Base-by-base conservation (phyloP, 1,284 basidiomycete genomes). In the Vanrija sp. region DNA sequence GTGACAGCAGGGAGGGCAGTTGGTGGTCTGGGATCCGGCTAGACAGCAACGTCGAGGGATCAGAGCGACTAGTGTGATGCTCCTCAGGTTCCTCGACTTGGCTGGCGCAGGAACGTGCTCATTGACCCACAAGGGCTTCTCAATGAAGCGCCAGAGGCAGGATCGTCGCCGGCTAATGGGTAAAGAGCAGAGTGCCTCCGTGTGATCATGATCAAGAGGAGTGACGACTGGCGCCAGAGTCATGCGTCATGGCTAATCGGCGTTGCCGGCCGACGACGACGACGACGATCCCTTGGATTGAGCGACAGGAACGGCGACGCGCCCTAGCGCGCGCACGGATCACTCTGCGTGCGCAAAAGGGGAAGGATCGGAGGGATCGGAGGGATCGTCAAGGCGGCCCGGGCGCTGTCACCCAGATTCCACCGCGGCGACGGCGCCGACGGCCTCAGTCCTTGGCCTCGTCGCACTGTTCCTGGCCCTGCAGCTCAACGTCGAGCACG, bases 241-340 rank as follows among this genome's bases (percentile, higher is more conserved):
- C n/a, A n/a, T n/a, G 31, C 8, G 31, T 14, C 31, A 14, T 14
- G 31, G 31, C 31, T 31, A 31, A 31, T 10, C 12, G 37, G 19
- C 12, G 19, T 4, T 39, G 19, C 5, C 12, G 37, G 5, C 9
- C 22, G 2, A 12, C 39, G 10, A n/a, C n/a, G n/a, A n/a, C n/a
- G n/a, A n/a, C 16, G 39, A 41, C 41, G 18, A 60, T 50, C 19
- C 56, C 53, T 6, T n/a, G n/a, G n/a, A 54, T 49, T 2, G 58
- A 46, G 14, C 51, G 22, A 31, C 58, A 24, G 8, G 53, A 41
- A 6, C 54, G 51, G 6, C 53, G 49, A 14, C 12, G 31, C 5
- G 31, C 15, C 31, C 10, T 14, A 31, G 31, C 31, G 31, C 31
- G 27, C 27, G 31, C 31, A 25, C 24, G 12, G 31, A 31, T 31